A percentile compares a stretch with the other conserved stretches of the same genome.
These are phyloP conservation scores for Diaporthe humulicola DNA, from an alignment of 2,329 filamentous ascomycete genomes.

Conservation along the genomic window DNA sequence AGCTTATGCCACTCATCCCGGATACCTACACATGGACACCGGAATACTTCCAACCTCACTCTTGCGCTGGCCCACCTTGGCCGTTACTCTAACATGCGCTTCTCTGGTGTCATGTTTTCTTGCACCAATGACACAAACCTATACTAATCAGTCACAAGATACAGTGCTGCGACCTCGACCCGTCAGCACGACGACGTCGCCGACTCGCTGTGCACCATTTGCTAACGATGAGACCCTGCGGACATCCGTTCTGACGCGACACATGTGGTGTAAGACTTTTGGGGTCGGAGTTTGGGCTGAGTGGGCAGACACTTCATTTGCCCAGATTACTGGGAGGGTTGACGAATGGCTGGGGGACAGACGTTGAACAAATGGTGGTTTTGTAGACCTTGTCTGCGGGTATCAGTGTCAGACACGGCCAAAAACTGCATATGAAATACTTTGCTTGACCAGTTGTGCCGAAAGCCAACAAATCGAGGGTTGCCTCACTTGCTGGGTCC, in stretches of 20 bases:
- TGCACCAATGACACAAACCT: not conserved
- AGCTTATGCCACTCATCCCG: not conserved
- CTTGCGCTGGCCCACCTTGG: not conserved
- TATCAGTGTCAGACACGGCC: not conserved
- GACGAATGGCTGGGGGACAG: conserved; percentile 38
- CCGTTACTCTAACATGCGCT: not conserved
- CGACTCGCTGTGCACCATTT: not conserved
- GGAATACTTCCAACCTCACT: not conserved
- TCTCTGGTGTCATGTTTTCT: not conserved
- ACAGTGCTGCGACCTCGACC: not conserved
- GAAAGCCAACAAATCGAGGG: not conserved
- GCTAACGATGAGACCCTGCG: not conserved
- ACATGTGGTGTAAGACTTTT: too few relatives aligned
- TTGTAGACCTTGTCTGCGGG: not conserved
- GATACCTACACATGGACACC: too few relatives aligned
- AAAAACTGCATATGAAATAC: not conserved
- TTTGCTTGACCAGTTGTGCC: not conserved
- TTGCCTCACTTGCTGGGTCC: conserved; percentile 8
- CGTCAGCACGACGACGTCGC: not conserved
- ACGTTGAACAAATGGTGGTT: conserved; percentile 22
- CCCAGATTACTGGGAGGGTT: conserved; percentile 19
- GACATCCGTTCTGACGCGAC: not conserved
- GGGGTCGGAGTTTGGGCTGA: not conserved
- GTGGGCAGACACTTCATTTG: not conserved
- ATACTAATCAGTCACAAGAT: not conserved